Percentiles rank a stretch among this genome's conserved stretches.
These are phyloP conservation scores for Pelargonium myrrhifolium DNA, from an alignment of 441 rosid species.

Conservation along the genomic window DNA sequence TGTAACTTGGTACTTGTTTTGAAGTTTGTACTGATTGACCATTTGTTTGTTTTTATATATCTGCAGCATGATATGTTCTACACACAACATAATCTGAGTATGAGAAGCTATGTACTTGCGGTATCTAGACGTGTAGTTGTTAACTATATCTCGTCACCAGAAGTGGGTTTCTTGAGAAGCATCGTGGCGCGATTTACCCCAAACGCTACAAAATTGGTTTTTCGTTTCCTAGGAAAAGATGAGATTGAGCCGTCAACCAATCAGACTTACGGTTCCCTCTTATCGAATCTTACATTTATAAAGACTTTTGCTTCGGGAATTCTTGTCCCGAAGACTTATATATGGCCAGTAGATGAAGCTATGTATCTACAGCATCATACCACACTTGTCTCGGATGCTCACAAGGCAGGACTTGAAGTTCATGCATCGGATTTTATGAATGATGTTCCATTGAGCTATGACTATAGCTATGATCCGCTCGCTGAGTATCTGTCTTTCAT, in stretches of 20 bases:
- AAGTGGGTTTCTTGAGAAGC: slow-evolving; percentile 52
- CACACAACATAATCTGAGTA: slow-evolving; percentile 61
- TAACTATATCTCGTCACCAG: slow-evolving; percentile 74
- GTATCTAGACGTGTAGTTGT: slow-evolving; percentile 36
- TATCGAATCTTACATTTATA: slow-evolving; percentile 54
- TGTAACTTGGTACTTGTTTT: slow-evolving; percentile 8
- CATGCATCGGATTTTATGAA: slow-evolving; percentile 68
- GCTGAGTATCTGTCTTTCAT: slow-evolving; percentile 55
- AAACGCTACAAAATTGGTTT: slow-evolving; percentile 49
- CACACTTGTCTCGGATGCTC: slow-evolving; percentile 69
- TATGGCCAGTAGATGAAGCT: slow-evolving; percentile 44
- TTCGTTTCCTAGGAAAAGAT: slow-evolving; percentile 40
- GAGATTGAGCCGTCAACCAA: slow-evolving; percentile 59
- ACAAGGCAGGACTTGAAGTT: slow-evolving; percentile 68
- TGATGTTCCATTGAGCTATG: slow-evolving; percentile 59
- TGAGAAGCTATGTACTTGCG: slow-evolving; percentile 48
- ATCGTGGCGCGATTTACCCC: slow-evolving; percentile 38
- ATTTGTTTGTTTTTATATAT: too few species aligned
- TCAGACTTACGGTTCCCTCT: slow-evolving; percentile 58
- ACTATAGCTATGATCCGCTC: slow-evolving; percentile 72
- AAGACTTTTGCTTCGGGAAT: slow-evolving; percentile 84
- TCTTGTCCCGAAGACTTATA: slow-evolving; percentile 68
- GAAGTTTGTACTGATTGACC: too few species aligned
- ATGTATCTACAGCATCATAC: slow-evolving; percentile 47
- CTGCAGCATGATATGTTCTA: slow-evolving; percentile 70